Evolutionary conservation across 139 green algal genomes (phyloP).

Genomic region (Zygnema cylindricum): DNA sequence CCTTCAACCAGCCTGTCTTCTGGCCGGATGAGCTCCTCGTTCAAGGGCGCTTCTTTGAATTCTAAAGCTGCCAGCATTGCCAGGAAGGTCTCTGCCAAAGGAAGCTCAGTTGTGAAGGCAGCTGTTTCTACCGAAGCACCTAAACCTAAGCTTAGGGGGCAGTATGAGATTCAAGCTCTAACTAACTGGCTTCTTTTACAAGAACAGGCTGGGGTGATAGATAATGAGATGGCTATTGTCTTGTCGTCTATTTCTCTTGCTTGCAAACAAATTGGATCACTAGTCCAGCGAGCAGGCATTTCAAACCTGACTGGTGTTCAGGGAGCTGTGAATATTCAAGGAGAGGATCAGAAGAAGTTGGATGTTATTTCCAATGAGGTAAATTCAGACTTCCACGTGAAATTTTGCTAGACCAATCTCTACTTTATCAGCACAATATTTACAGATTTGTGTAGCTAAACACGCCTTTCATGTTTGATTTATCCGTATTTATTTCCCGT

Average conservation of each 20-base stretch:
- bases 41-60: background rate
- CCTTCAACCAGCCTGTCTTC: background rate
- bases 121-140: background rate
- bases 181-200: slow-evolving; percentile 87
- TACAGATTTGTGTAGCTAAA: too few species aligned
- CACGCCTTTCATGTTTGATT: too few species aligned
- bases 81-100: background rate
- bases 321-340: slow-evolving; percentile 66
- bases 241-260: slow-evolving; percentile 90
- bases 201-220: slow-evolving; percentile 77
- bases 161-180: slow-evolving; percentile 80
- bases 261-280: slow-evolving; percentile 97
- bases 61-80: background rate
- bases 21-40: background rate
- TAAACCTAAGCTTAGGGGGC: slow-evolving; percentile 27
- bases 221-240: slow-evolving; percentile 91
- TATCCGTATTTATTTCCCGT: too few species aligned
- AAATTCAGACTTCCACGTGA: too few species aligned
- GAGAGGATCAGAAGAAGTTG: slow-evolving; percentile 99
- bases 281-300: slow-evolving; percentile 91
- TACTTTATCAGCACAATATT: too few species aligned
- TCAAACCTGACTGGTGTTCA: slow-evolving; percentile 83
- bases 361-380: slow-evolving; percentile 98
- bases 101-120: background rate
- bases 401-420: too few species aligned